A percentile compares a stretch with the other conserved stretches of the same genome.
These are phyloP conservation scores for Neopestalotiopsis sp. DNA, from an alignment of 2,329 filamentous ascomycete genomes.

Conservation along the genomic window DNA sequence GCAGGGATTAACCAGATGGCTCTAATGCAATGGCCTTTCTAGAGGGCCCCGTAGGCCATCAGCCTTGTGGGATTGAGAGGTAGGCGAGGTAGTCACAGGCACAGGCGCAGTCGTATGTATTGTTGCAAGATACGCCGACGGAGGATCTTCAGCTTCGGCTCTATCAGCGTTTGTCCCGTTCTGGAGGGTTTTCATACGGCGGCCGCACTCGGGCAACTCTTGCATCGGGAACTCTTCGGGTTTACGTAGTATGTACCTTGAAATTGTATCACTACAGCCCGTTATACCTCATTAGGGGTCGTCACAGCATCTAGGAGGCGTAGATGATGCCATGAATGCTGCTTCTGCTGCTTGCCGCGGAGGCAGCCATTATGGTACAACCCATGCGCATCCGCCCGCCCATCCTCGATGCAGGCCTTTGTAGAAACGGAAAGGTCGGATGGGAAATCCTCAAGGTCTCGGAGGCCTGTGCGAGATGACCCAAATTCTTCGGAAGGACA, in stretches of 20 bases:
- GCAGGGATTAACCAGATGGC: neutral
- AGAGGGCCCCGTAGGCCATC: neutral
- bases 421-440: neutral
- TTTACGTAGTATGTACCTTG: neutral
- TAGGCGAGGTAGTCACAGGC: neutral
- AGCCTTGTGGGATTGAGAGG: neutral
- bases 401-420: neutral
- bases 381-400: neutral
- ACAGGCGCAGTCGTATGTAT: no score
- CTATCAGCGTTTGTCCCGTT: neutral
- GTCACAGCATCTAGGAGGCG: neutral
- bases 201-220: neutral
- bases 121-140: neutral
- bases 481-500: neutral
- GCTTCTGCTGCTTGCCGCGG: neutral
- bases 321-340: neutral
- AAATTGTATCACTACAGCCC: neutral
- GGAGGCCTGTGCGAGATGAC: constrained; percentile 2
- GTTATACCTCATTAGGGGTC: neutral
- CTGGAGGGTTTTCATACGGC: neutral
- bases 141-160: neutral
- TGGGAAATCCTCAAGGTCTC: neutral
- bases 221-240: neutral
- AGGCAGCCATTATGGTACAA: neutral
- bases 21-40: neutral